Conservation (phyloP, 1,139 yeast genomes). For the Debaryomycetaceae sp. region DNA sequence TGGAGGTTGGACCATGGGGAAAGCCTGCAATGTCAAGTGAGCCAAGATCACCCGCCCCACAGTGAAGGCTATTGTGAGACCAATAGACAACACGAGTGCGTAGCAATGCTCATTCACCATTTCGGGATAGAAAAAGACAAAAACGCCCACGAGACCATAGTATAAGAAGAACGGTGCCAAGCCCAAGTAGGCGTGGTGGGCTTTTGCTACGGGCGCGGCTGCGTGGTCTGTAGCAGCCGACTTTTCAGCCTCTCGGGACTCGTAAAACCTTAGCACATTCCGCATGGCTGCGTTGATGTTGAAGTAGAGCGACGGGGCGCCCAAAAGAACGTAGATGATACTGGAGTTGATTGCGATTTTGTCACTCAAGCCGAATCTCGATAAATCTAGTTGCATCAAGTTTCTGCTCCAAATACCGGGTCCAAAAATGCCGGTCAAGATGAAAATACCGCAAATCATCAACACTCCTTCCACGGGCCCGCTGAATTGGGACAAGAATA, state of each 20-base stretch:
- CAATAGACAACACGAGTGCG: slow-evolving; percentile 59
- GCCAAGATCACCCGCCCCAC: slow-evolving; percentile 88
- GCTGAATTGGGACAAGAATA: slow-evolving; percentile 68
- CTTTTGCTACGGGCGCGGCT: slow-evolving; percentile 15
- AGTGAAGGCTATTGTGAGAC: slow-evolving; percentile 66
- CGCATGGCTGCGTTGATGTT: slow-evolving; percentile 63
- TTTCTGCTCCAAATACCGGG: slow-evolving; percentile 53
- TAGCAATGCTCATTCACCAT: slow-evolving; percentile 38
- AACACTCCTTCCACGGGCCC: slow-evolving; percentile 96
- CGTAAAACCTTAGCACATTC: slow-evolving; percentile 53
- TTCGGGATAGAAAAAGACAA: slow-evolving; percentile 39
- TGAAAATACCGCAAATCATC: slow-evolving; percentile 44
- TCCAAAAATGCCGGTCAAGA: slow-evolving; percentile 59
- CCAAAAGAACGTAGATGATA: slow-evolving; percentile 36
- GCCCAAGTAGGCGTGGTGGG: slow-evolving; percentile 45
- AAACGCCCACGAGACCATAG: slow-evolving; percentile 42
- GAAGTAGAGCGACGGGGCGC: slow-evolving; percentile 49
- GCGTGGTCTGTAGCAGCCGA: slow-evolving; percentile 5
- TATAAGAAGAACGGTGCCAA: slow-evolving; percentile 61
- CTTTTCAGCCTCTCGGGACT: slow-evolving; percentile 8
- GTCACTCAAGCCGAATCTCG: slow-evolving; percentile 17
- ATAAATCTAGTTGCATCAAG: slow-evolving; percentile 22
- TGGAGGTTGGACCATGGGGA: slow-evolving; percentile 67
- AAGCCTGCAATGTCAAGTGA: slow-evolving; percentile 69
- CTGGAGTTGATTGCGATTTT: slow-evolving; percentile 21